phyloP scores from a whole-genome alignment of 495 filamentous ascomycete genomes.

The Aspergillus indologenus region DNA sequence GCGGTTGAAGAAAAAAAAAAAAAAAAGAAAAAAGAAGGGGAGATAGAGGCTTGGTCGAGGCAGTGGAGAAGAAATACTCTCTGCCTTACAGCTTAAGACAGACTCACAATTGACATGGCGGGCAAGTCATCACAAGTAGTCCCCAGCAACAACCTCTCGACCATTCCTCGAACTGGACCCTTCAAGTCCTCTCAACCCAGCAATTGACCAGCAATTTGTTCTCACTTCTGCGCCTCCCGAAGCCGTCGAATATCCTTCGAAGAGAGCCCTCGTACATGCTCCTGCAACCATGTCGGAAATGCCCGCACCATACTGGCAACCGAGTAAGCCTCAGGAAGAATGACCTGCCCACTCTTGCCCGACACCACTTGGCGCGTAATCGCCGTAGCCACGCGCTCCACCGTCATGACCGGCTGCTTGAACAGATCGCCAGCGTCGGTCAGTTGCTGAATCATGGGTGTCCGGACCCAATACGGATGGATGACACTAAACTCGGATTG shows the following conservation, averaged over 20 bases:
- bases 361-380: slow-evolving; percentile 43
- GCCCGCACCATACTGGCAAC: slow-evolving; percentile 32
- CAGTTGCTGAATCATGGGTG: slow-evolving; percentile 42
- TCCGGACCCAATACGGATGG: slow-evolving; percentile 47
- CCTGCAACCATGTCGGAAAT: slow-evolving; percentile 43
- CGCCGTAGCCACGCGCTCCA: slow-evolving; percentile 35
- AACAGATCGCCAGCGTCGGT: slow-evolving; percentile 37
- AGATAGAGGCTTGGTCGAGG: too few relatives aligned
- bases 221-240: slow-evolving; percentile 11
- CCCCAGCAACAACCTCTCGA: too few relatives aligned
- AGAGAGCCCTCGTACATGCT: slow-evolving; percentile 28
- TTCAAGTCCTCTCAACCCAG: neutral
- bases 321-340: slow-evolving; percentile 28
- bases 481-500: slow-evolving; percentile 27
- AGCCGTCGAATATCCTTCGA: slow-evolving; percentile 26
- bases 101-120: too few relatives aligned
- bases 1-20: too few relatives aligned
- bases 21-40: too few relatives aligned
- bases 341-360: slow-evolving; percentile 42
- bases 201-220: neutral
- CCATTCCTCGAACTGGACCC: too few relatives aligned
- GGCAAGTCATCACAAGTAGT: too few relatives aligned
- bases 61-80: too few relatives aligned
- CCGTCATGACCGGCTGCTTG: slow-evolving; percentile 36
- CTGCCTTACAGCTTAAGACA: too few relatives aligned